Evolutionary conservation across 805 yeast species (phyloP).

Genomic region (Schwanniomyces occidentalis): DNA sequence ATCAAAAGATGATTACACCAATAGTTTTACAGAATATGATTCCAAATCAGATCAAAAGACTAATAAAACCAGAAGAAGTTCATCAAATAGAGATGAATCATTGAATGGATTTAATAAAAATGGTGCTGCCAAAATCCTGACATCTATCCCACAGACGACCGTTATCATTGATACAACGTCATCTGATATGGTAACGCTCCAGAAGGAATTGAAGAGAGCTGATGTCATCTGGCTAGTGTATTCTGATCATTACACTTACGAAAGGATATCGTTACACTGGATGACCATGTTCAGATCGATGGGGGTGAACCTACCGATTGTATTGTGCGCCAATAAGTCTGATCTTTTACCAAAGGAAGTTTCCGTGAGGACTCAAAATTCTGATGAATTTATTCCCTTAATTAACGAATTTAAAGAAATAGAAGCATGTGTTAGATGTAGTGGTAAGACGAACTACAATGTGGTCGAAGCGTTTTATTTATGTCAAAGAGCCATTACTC

Average conservation of each 20-base stretch:
- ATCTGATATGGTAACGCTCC: constrained; percentile 59
- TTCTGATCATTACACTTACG: constrained; percentile 92
- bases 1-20: constrained; percentile 63
- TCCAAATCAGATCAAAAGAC: constrained; percentile 1
- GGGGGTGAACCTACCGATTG: constrained; percentile 94
- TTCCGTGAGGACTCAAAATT: constrained; percentile 40
- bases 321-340: constrained; percentile 81
- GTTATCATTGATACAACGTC: constrained; percentile 79
- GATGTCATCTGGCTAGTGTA: constrained; percentile 95
- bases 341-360: constrained; percentile 48
- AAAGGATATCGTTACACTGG: constrained; percentile 90
- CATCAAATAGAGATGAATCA: not conserved
- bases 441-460: constrained; percentile 81
- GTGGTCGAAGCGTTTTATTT: constrained; percentile 90
- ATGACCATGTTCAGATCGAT: constrained; percentile 87
- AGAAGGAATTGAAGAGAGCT: constrained; percentile 75
- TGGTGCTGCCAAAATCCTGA: constrained; percentile 17
- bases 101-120: constrained; percentile 4
- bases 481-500: constrained; percentile 90
- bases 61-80: not conserved
- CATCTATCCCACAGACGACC: constrained; percentile 49
- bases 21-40: constrained; percentile 20
- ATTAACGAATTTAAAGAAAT: constrained; percentile 91
- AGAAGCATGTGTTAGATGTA: constrained; percentile 86
- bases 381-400: constrained; percentile 83